These are phyloP conservation scores for Suillus hirtellus DNA, from an alignment of 768 basidiomycete species.

Conservation along the genomic window DNA sequence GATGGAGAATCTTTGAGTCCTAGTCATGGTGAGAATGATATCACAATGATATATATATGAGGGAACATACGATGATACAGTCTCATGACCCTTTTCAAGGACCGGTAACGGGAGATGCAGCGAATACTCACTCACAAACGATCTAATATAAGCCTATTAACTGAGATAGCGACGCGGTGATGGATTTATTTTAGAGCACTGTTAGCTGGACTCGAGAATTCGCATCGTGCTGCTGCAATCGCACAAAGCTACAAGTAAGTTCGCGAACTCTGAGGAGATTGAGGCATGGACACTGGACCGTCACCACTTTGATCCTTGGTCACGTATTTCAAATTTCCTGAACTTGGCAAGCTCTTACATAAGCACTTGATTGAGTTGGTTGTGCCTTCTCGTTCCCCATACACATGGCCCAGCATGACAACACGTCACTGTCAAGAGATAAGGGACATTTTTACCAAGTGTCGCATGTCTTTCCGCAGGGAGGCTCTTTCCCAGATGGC, in stretches of 20 bases:
- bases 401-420: background rate
- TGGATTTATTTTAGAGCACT: background rate
- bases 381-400: background rate
- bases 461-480: background rate
- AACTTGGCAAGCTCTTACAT: too few species aligned
- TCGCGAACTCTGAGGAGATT: background rate
- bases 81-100: background rate
- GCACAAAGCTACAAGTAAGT: background rate
- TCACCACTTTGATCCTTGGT: background rate
- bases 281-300: background rate
- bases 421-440: conserved; percentile 14
- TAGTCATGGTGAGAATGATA: background rate
- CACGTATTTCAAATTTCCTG: too few species aligned
- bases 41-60: conserved; percentile 1
- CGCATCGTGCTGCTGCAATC: background rate
- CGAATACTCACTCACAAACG: background rate
- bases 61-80: background rate
- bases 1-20: background rate
- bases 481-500: background rate
- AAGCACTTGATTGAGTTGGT: too few species aligned
- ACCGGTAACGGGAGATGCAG: background rate
- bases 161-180: background rate
- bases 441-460: conserved; percentile 17
- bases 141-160: background rate
- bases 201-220: background rate